A percentile compares a stretch with the other conserved stretches of the same genome.
Conservation (phyloP, 148 eudicot species). For the Rhododendron griersonianum region DNA sequence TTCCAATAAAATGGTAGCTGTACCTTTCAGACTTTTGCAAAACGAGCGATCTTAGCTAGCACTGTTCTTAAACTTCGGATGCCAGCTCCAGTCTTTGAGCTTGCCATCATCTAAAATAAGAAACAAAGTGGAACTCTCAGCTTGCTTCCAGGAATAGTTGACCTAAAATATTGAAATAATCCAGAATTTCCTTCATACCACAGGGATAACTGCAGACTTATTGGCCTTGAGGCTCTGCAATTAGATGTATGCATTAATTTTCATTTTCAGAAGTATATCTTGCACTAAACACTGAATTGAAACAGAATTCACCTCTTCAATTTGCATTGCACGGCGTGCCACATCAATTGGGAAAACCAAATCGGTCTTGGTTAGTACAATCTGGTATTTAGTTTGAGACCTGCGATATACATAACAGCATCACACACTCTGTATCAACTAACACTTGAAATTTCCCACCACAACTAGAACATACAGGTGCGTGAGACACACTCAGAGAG, state of each 20-base stretch:
- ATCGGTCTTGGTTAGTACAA: constrained; percentile 91
- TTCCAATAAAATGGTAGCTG: neutral
- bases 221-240: constrained; percentile 72
- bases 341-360: constrained; percentile 81
- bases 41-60: constrained; percentile 64
- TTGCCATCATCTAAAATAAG: constrained; percentile 77
- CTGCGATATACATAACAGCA: constrained; percentile 27
- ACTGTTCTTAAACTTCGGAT: constrained; percentile 78
- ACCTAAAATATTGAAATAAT: neutral
- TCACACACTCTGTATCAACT: neutral
- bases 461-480: neutral
- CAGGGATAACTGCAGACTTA: constrained; percentile 74
- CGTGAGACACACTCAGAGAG: neutral
- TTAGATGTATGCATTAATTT: constrained; percentile 13
- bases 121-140: constrained; percentile 2
- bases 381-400: constrained; percentile 80
- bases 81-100: constrained; percentile 90
- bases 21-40: constrained; percentile 37
- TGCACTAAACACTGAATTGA: neutral
- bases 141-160: neutral
- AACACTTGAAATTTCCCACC: neutral
- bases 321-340: constrained; percentile 96
- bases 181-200: constrained; percentile 45
- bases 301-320: constrained; percentile 64
- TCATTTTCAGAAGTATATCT: neutral